Evolutionary conservation across 148 eudicot species (phyloP).

Genomic region (Suaeda aralocaspica): DNA sequence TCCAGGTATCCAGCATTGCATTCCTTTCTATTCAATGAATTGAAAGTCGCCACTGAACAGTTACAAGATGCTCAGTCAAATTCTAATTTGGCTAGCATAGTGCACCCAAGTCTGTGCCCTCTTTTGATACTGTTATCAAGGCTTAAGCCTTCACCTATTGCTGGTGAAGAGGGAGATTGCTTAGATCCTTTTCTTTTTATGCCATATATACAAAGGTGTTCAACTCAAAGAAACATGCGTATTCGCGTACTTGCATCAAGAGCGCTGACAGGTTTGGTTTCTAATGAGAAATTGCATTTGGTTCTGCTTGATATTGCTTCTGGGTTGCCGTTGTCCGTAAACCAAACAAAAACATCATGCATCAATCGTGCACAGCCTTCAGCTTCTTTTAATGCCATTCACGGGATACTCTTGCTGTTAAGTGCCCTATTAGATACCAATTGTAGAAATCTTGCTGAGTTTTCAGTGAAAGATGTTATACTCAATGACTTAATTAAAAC

Average conservation of each 20-base stretch:
- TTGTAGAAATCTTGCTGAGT: slow-evolving; percentile 67
- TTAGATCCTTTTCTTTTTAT: slow-evolving; percentile 84
- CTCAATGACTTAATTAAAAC: slow-evolving; percentile 52
- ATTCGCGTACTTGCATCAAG: slow-evolving; percentile 89
- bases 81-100: slow-evolving; percentile 57
- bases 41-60: slow-evolving; percentile 70
- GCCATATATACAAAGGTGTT: slow-evolving; percentile 83
- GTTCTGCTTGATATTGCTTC: slow-evolving; percentile 65
- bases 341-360: slow-evolving; percentile 19
- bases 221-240: slow-evolving; percentile 73
- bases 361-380: slow-evolving; percentile 5
- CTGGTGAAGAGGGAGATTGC: slow-evolving; percentile 76
- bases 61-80: slow-evolving; percentile 46
- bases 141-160: slow-evolving; percentile 86
- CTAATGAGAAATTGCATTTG: slow-evolving; percentile 78
- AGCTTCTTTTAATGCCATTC: slow-evolving; percentile 64
- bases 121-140: slow-evolving; percentile 79
- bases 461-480: slow-evolving; percentile 51
- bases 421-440: slow-evolving; percentile 70
- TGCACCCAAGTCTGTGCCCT: slow-evolving; percentile 96
- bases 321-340: slow-evolving; percentile 45
- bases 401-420: slow-evolving; percentile 77
- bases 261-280: slow-evolving; percentile 75
- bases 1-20: slow-evolving; percentile 91
- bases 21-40: slow-evolving; percentile 60